Evolutionary conservation across 768 basidiomycete species (phyloP).

Genomic region (Amanita polypyramis): DNA sequence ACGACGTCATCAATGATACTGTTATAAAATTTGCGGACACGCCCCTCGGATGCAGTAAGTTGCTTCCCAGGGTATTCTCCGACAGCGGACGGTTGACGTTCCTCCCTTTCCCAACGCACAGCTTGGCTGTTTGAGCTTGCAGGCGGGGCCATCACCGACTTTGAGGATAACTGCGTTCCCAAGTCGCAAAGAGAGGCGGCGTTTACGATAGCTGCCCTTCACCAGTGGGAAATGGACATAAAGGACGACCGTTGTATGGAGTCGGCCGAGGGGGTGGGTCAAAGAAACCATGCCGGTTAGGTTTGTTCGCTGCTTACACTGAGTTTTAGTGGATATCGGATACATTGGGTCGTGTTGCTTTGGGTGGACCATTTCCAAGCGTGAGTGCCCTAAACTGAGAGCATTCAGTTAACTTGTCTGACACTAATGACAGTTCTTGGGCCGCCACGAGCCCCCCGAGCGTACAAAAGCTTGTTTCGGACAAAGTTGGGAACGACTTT

Average conservation of each 20-base stretch:
- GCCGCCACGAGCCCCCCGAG: slow-evolving; percentile 52
- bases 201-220: slow-evolving; percentile 83
- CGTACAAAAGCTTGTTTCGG: slow-evolving; percentile 64
- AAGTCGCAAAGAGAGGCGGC: slow-evolving; percentile 68
- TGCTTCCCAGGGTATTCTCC: not conserved
- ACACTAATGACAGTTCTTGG: slow-evolving; percentile 48
- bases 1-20: slow-evolving; percentile 78
- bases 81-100: not conserved
- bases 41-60: slow-evolving; percentile 87
- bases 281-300: not conserved
- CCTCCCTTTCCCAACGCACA: slow-evolving; percentile 16
- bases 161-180: slow-evolving; percentile 65
- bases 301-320: not conserved
- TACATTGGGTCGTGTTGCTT: slow-evolving; percentile 58
- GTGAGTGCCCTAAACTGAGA: slow-evolving; percentile 32
- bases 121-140: slow-evolving; percentile 92
- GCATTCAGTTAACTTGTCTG: not conserved
- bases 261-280: slow-evolving; percentile 69
- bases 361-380: slow-evolving; percentile 78
- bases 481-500: slow-evolving; percentile 61
- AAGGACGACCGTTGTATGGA: slow-evolving; percentile 73
- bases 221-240: slow-evolving; percentile 85
- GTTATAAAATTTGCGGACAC: slow-evolving; percentile 73
- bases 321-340: slow-evolving; percentile 61
- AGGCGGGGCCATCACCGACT: slow-evolving; percentile 69